Evolutionary conservation across 1,284 basidiomycete species (phyloP).

Genomic region (Sanghuangporus sanghuang): DNA sequence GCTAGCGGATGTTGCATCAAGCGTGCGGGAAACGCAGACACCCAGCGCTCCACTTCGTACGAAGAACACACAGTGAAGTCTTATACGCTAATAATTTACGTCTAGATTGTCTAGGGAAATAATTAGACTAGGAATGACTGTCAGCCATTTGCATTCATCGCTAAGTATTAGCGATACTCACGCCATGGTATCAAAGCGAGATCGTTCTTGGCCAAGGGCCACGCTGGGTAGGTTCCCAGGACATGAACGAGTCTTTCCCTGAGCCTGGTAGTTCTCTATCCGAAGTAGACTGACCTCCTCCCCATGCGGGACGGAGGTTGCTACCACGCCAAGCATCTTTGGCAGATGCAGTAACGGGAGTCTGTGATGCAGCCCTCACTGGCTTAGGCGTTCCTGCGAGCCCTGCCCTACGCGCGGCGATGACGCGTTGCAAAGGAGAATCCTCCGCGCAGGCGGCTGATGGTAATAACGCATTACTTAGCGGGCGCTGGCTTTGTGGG

Average conservation of each 20-base stretch:
- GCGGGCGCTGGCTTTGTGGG: background rate
- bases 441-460: background rate
- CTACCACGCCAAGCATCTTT: background rate
- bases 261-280: background rate
- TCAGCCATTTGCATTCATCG: background rate
- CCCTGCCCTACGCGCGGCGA: slow-evolving; percentile 7
- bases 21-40: no score
- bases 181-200: background rate
- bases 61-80: background rate
- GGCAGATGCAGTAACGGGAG: background rate
- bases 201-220: slow-evolving; percentile 10
- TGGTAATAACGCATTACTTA: background rate
- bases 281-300: background rate
- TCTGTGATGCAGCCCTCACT: background rate
- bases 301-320: background rate
- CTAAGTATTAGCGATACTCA: background rate
- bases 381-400: background rate
- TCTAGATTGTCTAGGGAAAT: background rate
- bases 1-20: no score
- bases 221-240: slow-evolving; percentile 10
- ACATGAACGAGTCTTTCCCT: slow-evolving; percentile 10
- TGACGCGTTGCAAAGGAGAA: slow-evolving; percentile 8
- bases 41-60: background rate
- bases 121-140: background rate
- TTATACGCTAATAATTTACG: background rate